These are phyloP conservation scores for Candida corydali DNA, from an alignment of 805 yeast genomes.

Conservation along the genomic window DNA sequence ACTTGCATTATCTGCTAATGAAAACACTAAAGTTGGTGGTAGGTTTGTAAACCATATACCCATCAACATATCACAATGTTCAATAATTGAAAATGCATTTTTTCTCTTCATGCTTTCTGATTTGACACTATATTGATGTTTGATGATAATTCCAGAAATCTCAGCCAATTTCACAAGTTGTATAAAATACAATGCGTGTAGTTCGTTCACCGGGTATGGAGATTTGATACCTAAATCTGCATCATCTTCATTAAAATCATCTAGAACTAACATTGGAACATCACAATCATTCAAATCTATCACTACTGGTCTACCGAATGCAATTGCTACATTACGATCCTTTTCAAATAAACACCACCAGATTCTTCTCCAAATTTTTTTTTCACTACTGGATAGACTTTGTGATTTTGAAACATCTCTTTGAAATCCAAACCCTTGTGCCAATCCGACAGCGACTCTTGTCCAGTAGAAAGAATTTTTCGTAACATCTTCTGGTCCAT, in stretches of 20 bases:
- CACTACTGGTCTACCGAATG: conserved; percentile 68
- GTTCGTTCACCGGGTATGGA: conserved; percentile 43
- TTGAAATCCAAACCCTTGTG: conserved; percentile 76
- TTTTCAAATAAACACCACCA: conserved; percentile 79
- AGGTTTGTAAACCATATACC: conserved; percentile 70
- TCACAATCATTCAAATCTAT: conserved; percentile 73
- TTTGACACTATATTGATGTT: conserved; percentile 67
- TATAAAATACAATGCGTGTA: conserved; percentile 56
- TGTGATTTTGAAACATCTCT: conserved; percentile 45
- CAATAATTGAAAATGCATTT: conserved; percentile 42
- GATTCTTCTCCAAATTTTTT: conserved; percentile 56
- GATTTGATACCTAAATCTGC: conserved; percentile 23
- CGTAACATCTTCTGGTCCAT: conserved; percentile 65
- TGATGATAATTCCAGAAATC: conserved; percentile 63
- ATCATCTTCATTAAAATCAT: conserved; percentile 58
- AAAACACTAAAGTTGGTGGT: conserved; percentile 59
- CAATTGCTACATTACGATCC: conserved; percentile 65
- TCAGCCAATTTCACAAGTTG: conserved; percentile 64
- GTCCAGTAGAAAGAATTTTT: conserved; percentile 69
- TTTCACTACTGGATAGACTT: conserved; percentile 32
- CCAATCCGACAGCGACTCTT: conserved; percentile 62
- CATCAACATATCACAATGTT: conserved; percentile 72
- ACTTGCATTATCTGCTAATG: conserved; percentile 49
- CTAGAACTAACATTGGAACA: conserved; percentile 64
- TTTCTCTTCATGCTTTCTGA: conserved; percentile 51